These are phyloP conservation scores for Inonotus hispidus DNA, from an alignment of 1,284 basidiomycete genomes.

Conservation along the genomic window DNA sequence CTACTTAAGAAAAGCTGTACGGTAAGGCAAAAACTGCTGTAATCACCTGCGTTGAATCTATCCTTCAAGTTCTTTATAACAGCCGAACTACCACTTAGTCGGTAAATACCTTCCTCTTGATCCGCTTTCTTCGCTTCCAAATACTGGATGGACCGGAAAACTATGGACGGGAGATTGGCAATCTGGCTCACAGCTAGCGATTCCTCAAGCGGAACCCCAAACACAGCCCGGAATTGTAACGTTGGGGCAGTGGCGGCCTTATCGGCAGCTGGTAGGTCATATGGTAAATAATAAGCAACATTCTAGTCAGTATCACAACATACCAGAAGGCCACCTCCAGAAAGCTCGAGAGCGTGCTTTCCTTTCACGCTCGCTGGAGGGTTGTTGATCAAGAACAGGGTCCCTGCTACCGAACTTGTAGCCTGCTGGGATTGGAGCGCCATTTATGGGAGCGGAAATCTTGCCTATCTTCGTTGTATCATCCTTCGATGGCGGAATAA, in stretches of 20 bases:
- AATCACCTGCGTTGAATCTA: slow-evolving; percentile 80
- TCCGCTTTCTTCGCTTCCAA: slow-evolving; percentile 88
- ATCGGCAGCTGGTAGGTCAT: slow-evolving; percentile 26
- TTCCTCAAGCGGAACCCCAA: slow-evolving; percentile 85
- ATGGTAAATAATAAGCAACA: not conserved
- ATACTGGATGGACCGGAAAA: slow-evolving; percentile 91
- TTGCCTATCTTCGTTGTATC: slow-evolving; percentile 58
- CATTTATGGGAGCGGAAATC: slow-evolving; percentile 87
- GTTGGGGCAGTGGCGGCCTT: slow-evolving; percentile 36
- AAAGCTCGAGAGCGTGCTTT: slow-evolving; percentile 88
- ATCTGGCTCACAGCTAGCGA: slow-evolving; percentile 86
- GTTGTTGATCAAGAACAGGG: slow-evolving; percentile 36
- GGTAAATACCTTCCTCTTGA: slow-evolving; percentile 96
- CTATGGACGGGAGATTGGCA: slow-evolving; percentile 87
- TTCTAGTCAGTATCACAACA: slow-evolving; percentile 18
- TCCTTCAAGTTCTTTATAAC: slow-evolving; percentile 94
- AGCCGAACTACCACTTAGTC: slow-evolving; percentile 87
- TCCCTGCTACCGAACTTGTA: slow-evolving; percentile 84
- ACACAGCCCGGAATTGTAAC: slow-evolving; percentile 69
- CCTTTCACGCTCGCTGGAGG: slow-evolving; percentile 63
- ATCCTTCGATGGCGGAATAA: slow-evolving; percentile 26
- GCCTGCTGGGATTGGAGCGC: slow-evolving; percentile 79
- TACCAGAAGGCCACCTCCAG: slow-evolving; percentile 61
- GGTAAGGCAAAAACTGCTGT: not conserved
- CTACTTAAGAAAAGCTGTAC: not conserved